Evolutionary conservation across 768 basidiomycete genomes (phyloP).

Genomic region (Suillus sp.): DNA sequence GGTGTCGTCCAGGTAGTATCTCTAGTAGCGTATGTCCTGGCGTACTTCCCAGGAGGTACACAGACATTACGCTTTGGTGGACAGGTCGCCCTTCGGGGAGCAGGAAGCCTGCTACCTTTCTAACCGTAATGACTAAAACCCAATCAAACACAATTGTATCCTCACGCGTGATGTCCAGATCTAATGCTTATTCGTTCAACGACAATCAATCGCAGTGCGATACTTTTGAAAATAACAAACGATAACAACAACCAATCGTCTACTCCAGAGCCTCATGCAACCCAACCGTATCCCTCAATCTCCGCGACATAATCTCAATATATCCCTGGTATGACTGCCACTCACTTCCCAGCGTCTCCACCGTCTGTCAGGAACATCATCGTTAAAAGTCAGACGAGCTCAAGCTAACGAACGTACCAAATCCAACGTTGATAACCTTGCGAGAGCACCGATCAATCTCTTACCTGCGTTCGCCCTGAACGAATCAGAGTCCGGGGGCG

Average conservation of each 20-base stretch:
- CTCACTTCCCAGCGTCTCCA: constrained; percentile 49
- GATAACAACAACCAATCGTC: background rate
- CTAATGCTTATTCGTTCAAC: background rate
- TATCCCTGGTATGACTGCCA: constrained; percentile 70
- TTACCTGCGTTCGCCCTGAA: constrained; percentile 60
- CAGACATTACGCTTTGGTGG: constrained; percentile 81
- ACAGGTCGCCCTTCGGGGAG: constrained; percentile 80
- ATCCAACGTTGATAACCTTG: constrained; percentile 55
- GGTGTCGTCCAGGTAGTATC: constrained; percentile 82
- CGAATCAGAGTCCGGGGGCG: constrained; percentile 55
- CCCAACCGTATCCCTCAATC: constrained; percentile 66
- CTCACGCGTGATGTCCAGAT: constrained; percentile 13
- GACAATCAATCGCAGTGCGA: background rate
- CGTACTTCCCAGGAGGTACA: constrained; percentile 92
- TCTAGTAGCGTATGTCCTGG: constrained; percentile 85
- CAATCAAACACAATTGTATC: background rate
- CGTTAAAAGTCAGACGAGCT: constrained; percentile 24
- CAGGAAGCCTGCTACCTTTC: constrained; percentile 79
- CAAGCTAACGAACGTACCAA: constrained; percentile 38
- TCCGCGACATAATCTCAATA: constrained; percentile 73
- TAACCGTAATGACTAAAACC: constrained; percentile 36
- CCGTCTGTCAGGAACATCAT: constrained; percentile 36
- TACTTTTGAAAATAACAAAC: constrained; percentile 10
- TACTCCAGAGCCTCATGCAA: constrained; percentile 45
- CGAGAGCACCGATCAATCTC: constrained; percentile 56